Evolutionary conservation across 2,329 filamentous ascomycete species (phyloP).

Genomic region (Trichoderma pleuroti): DNA sequence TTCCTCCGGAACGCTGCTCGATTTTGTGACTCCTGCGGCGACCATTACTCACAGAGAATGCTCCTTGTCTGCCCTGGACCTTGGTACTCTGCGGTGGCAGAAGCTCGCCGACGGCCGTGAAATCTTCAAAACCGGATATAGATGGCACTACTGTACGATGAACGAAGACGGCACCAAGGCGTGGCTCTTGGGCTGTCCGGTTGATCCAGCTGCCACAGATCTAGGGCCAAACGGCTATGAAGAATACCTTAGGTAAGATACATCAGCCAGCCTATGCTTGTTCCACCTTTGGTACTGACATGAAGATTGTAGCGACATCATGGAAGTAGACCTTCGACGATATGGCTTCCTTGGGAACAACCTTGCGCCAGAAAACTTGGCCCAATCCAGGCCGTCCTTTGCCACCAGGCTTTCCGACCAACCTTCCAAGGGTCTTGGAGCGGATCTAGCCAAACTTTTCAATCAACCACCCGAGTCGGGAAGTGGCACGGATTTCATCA

Average conservation of each 20-base stretch:
- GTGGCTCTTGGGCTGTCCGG: slow-evolving; percentile 90
- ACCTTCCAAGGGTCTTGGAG: slow-evolving; percentile 68
- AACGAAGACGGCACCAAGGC: slow-evolving; percentile 94
- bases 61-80: slow-evolving; percentile 82
- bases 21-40: slow-evolving; percentile 89
- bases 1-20: slow-evolving; percentile 85
- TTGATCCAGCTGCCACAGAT: slow-evolving; percentile 64
- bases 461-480: slow-evolving; percentile 79
- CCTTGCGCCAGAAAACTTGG: slow-evolving; percentile 52
- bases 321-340: slow-evolving; percentile 86
- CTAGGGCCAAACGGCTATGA: slow-evolving; percentile 70
- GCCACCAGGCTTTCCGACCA: slow-evolving; percentile 47
- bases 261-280: background rate
- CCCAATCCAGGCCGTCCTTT: slow-evolving; percentile 48
- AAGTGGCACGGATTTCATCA: slow-evolving; percentile 83
- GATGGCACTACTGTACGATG: slow-evolving; percentile 98
- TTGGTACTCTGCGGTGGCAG: slow-evolving; percentile 87
- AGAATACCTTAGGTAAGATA: slow-evolving; percentile 68
- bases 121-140: slow-evolving; percentile 85
- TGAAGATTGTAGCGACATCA: slow-evolving; percentile 62
- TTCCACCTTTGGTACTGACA: background rate
- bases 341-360: slow-evolving; percentile 89
- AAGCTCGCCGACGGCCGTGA: slow-evolving; percentile 92
- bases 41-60: slow-evolving; percentile 85
- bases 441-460: slow-evolving; percentile 82